Conservation (phyloP, 1,284 basidiomycete species). For the Lignosus rhinocerotis region DNA sequence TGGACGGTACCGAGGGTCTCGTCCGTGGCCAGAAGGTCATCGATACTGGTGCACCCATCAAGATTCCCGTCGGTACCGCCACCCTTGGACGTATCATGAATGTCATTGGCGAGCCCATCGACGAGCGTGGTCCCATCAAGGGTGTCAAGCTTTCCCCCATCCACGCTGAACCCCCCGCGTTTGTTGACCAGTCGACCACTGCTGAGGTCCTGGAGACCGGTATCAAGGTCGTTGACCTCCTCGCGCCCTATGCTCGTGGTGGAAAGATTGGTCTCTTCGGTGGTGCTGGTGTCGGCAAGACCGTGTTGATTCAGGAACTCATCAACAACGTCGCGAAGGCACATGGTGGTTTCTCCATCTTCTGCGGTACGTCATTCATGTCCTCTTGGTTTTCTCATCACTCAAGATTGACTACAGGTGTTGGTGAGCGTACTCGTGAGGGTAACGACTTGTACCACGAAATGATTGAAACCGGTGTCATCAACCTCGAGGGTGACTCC, state of each 20-base stretch:
- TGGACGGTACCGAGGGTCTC: slow-evolving; percentile 99
- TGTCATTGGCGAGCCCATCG: slow-evolving; percentile 99
- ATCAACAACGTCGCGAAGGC: slow-evolving; percentile 99
- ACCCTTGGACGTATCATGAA: slow-evolving; percentile 99
- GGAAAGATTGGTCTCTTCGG: slow-evolving; percentile 99
- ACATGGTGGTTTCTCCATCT: slow-evolving; percentile 99
- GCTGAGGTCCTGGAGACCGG: slow-evolving; percentile 99
- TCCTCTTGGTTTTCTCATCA: neutral
- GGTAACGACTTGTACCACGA: slow-evolving; percentile 99
- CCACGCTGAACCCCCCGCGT: slow-evolving; percentile 94
- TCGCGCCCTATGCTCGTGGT: slow-evolving; percentile 99
- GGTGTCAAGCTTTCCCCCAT: slow-evolving; percentile 90
- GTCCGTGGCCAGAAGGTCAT: slow-evolving; percentile 97
- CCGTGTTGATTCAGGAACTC: slow-evolving; percentile 97
- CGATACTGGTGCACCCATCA: slow-evolving; percentile 95
- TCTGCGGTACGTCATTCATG: slow-evolving; percentile 78
- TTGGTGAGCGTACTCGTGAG: slow-evolving; percentile 99
- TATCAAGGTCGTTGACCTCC: slow-evolving; percentile 99
- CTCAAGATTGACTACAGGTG: slow-evolving; percentile 54
- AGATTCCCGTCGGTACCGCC: slow-evolving; percentile 91
- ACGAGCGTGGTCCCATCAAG: slow-evolving; percentile 98
- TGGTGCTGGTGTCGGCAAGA: slow-evolving; percentile 99
- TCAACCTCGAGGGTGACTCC: slow-evolving; percentile 97
- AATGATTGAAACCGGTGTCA: slow-evolving; percentile 99
- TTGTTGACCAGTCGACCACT: slow-evolving; percentile 97